Evolutionary conservation across 148 eudicot species (phyloP), one percentile per base, ranked within the genome.

Genomic region (Vaccinium vitisidaea): DNA sequence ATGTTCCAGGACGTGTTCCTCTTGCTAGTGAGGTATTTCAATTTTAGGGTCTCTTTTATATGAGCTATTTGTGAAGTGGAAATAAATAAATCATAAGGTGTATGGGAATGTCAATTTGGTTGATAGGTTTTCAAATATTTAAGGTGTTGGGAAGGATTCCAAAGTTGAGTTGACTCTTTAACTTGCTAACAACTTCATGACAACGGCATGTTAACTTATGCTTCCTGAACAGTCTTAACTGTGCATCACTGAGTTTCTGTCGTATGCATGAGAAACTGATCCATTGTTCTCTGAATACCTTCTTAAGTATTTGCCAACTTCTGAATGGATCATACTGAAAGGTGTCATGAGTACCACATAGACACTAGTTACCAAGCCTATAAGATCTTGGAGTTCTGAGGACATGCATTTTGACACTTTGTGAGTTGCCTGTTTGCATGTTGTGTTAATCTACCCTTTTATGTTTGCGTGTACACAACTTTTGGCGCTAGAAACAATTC

Each of bases 1-100:
- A 92, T 85, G 95, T 97, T 71, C 86, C 94, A 89, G 98, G 99
- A 54, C 98, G 98, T 80, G 95, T 91, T 87, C 95, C 99, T 59
- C 90, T 97, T 88, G 99, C 96, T 79, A 94, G 98, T 84, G 99
- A 97, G 99, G 99, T 97, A 89, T 48, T 85, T 59, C 27, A 52
- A n/a, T 71, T 25, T 18, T 30, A 19, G 13, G 65, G 71, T 82
- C 84, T 53, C 46, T 36, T 54, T 19, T 55, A 30, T 32, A 21
- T 55, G 50, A 48, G 46, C 75, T 82, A 16, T 53, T 15, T 69
- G 59, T 52, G 27, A 82, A 71, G 15, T 50, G 61, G 36, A 50
- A 52, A 52, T 46, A 19, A 50, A 46, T 0, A 16, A 67, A 15
- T 58, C 50, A 7, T 39, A 63, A 63, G 75, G 83, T 19, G 6